phyloP scores from a whole-genome alignment of 805 yeast species.

The Saccharomycopsis sp. region DNA sequence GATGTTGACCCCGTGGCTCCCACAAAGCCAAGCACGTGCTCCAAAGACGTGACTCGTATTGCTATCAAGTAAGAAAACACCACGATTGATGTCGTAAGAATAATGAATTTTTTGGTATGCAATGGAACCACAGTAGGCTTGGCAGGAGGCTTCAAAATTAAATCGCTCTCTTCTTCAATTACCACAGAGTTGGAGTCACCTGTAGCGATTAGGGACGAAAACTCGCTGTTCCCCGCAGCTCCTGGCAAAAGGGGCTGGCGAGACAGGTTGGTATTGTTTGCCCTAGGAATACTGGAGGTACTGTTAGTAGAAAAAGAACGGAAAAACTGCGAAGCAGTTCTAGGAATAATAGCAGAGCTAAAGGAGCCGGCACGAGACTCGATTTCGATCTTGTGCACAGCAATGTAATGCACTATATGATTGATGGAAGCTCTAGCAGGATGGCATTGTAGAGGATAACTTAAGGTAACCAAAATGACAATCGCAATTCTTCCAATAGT shows the following conservation, averaged over 20 bases:
- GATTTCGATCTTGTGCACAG: constrained; percentile 17
- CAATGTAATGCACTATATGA: constrained; percentile 54
- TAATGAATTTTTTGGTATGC: constrained; percentile 27
- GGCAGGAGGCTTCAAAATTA: not conserved
- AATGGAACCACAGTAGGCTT: constrained; percentile 9
- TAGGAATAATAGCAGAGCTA: constrained; percentile 8
- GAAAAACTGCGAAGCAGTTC: constrained; percentile 17
- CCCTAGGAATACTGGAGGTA: constrained; percentile 3
- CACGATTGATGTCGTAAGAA: constrained; percentile 41
- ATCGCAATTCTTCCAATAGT: constrained; percentile 77
- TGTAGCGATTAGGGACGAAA: not conserved
- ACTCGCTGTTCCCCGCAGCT: not conserved
- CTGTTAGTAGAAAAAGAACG: constrained; percentile 16
- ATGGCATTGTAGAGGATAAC: constrained; percentile 87
- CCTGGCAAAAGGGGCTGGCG: not conserved
- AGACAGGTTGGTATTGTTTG: not conserved
- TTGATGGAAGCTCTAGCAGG: constrained; percentile 82
- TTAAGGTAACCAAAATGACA: constrained; percentile 69
- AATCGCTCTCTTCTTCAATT: constrained; percentile 10
- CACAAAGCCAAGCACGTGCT: constrained; percentile 75
- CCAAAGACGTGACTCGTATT: constrained; percentile 61
- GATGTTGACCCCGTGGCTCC: constrained; percentile 94
- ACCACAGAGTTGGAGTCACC: constrained; percentile 6
- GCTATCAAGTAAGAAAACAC: constrained; percentile 57
- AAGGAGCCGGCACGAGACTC: constrained; percentile 19